Percentiles rank a stretch among this genome's conserved stretches.
Evolutionary conservation across 306 rosid species (phyloP).

Genomic region (Ziziphus jujuba): DNA sequence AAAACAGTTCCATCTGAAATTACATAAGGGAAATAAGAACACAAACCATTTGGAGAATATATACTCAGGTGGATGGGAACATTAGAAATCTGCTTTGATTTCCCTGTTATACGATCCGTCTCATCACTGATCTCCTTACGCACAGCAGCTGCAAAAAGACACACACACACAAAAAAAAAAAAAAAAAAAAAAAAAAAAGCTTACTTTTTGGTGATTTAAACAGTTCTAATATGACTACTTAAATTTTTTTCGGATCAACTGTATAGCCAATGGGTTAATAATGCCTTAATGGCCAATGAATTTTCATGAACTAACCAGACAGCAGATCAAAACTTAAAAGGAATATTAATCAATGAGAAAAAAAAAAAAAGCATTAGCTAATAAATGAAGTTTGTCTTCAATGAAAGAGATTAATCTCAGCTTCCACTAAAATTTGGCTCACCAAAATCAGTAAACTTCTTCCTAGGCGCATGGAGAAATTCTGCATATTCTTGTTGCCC

Average conservation of each 20-base stretch:
- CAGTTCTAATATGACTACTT: not conserved
- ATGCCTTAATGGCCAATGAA: not conserved
- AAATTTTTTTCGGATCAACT: not conserved
- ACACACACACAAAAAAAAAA: too few relatives aligned
- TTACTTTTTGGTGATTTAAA: not conserved
- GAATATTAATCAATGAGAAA: not conserved
- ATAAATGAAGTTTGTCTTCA: constrained; percentile 4
- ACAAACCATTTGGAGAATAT: constrained; percentile 94
- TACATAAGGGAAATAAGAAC: constrained; percentile 22
- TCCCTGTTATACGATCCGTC: constrained; percentile 97
- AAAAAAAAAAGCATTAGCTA: not conserved
- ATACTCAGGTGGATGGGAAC: constrained; percentile 97
- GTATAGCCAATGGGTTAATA: not conserved
- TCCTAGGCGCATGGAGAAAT: constrained; percentile 91
- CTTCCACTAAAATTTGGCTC: constrained; percentile 18
- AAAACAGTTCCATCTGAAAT: constrained; percentile 15
- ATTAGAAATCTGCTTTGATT: constrained; percentile 84
- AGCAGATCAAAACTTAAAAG: not conserved
- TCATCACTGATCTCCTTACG: constrained; percentile 94
- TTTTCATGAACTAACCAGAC: not conserved
- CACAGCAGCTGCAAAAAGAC: constrained; percentile 66
- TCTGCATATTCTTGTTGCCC: constrained; percentile 88
- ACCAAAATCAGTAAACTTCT: constrained; percentile 82
- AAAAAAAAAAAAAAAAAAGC: too few relatives aligned
- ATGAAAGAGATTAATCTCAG: constrained; percentile 14